phyloP scores from a whole-genome alignment of 228 moss, liverwort and hornwort genomes.

The Sphagnum fallax region DNA sequence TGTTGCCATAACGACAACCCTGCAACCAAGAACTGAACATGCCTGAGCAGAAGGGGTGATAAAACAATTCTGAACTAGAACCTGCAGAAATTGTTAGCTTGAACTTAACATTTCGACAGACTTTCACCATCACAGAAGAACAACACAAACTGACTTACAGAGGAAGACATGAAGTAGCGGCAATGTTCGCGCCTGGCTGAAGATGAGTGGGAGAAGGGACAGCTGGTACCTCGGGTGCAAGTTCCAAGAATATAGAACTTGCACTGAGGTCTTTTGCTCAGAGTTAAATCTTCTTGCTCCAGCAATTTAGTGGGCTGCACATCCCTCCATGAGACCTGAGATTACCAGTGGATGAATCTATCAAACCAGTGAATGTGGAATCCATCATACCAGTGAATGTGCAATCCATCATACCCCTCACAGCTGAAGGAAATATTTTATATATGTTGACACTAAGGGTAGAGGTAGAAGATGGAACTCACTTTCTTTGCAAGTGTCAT shows the following conservation, averaged over 20 bases:
- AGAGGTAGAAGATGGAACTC: conserved; percentile 1
- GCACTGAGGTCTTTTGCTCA: conserved; percentile 27
- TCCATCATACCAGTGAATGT: too few relatives aligned
- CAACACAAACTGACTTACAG: conserved; percentile 17
- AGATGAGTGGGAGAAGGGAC: conserved; percentile 45
- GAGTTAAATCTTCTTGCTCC: conserved; percentile 10
- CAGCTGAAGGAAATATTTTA: too few relatives aligned
- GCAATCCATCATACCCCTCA: too few relatives aligned
- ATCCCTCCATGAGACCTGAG: conserved; percentile 16
- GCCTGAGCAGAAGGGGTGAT: too few relatives aligned
- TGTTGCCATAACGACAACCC: conserved; percentile 58
- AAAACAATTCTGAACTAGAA: too few relatives aligned
- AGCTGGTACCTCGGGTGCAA: conserved; percentile 41
- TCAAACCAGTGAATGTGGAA: too few relatives aligned
- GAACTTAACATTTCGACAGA: too few relatives aligned
- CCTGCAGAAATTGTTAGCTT: too few relatives aligned
- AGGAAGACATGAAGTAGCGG: conserved; percentile 32
- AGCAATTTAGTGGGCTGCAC: conserved; percentile 3
- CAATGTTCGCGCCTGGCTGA: conserved; percentile 37
- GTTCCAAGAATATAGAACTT: conserved; percentile 44
- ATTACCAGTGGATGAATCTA: too few relatives aligned
- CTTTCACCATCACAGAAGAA: neutral
- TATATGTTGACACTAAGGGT: neutral
- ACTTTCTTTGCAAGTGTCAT: conserved; percentile 40
- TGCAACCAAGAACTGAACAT: conserved; percentile 6